These are phyloP conservation scores for Trametes sanguinea DNA, from an alignment of 768 basidiomycete genomes.

Conservation along the genomic window DNA sequence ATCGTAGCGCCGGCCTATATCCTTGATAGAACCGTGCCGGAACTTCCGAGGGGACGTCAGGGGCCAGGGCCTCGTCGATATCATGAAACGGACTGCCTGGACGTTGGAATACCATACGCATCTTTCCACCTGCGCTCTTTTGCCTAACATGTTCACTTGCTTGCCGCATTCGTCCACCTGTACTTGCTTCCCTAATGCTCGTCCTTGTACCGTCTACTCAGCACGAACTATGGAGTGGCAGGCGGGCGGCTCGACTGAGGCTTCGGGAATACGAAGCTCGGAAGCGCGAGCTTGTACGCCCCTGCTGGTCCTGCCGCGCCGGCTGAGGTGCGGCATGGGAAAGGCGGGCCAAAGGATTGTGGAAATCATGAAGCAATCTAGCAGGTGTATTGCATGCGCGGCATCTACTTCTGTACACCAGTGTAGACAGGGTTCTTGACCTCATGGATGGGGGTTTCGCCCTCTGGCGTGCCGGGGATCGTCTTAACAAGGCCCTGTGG, in stretches of 20 bases:
- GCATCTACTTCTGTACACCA: slow-evolving; percentile 73
- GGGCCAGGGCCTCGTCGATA: background rate
- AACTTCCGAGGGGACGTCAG: background rate
- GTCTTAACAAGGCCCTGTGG: slow-evolving; percentile 83
- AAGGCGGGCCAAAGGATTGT: background rate
- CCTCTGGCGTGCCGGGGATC: slow-evolving; percentile 86
- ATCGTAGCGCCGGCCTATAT: background rate
- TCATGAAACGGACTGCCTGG: slow-evolving; percentile 8
- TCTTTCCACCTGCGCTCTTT: background rate
- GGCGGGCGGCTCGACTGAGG: too few relatives aligned
- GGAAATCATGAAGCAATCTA: slow-evolving; percentile 1
- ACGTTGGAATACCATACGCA: slow-evolving; percentile 14
- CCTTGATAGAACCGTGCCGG: background rate
- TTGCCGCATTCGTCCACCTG: slow-evolving; percentile 5
- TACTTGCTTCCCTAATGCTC: slow-evolving; percentile 11
- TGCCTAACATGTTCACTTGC: slow-evolving; percentile 2
- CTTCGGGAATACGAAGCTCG: background rate
- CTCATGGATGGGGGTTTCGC: slow-evolving; percentile 85
- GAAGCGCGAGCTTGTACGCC: background rate
- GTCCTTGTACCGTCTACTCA: background rate
- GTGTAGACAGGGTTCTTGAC: slow-evolving; percentile 82
- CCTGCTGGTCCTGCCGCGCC: background rate
- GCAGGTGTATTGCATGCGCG: slow-evolving; percentile 16
- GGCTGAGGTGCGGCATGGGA: background rate
- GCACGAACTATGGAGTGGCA: background rate